Evolutionary conservation across 1,284 basidiomycete genomes (phyloP), one percentile per base, ranked within the genome.

Genomic region (Trichosporon sp.): DNA sequence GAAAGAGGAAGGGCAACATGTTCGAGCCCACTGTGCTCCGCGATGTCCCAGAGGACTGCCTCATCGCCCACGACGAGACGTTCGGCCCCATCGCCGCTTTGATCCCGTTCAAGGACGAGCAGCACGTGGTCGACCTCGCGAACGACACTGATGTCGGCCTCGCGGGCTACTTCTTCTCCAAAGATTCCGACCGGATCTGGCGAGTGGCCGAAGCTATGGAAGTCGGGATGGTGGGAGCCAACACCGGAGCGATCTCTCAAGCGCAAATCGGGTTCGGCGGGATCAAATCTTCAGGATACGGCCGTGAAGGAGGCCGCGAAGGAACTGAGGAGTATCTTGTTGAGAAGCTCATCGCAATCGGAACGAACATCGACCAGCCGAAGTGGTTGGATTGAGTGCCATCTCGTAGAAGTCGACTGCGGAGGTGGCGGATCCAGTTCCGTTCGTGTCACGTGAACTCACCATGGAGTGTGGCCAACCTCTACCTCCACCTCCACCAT

Each of bases 181-280:
- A 92, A 72, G 96, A 99, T 82, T 87, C 96, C 1, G 92, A 92
- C 6, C 87, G 96, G 37, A 91, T 94, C 70, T 98, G 94, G 93
- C 89, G 96, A 63, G 95, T 99, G n/a, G 94, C 95, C n/a, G 96
- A 98, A 85, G 91, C 89, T 72, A 87, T 99, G 63, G 93, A 99
- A 84, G 93, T 95, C 3, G 97, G 97, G 7, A 98, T 99, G 81
- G 81, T 85, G 61, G 85, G 82, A 26, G 81, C 79, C 69, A 97
- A 97, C 84, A 94, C 93, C 0, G 93, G 93, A 59, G 77, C 79
- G 64, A 80, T 82, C 70, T 79, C 78, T 1, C 90, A 92, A 82
- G 91, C 91, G 56, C 87, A 87, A 14, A 91, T 94, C 85, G 94
- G 94, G 31, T 99, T 99, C 79, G 97, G 97, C 54, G 97, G 97